phyloP scores from a whole-genome alignment of 2,329 filamentous ascomycete species.

The Fusarium sp. region DNA sequence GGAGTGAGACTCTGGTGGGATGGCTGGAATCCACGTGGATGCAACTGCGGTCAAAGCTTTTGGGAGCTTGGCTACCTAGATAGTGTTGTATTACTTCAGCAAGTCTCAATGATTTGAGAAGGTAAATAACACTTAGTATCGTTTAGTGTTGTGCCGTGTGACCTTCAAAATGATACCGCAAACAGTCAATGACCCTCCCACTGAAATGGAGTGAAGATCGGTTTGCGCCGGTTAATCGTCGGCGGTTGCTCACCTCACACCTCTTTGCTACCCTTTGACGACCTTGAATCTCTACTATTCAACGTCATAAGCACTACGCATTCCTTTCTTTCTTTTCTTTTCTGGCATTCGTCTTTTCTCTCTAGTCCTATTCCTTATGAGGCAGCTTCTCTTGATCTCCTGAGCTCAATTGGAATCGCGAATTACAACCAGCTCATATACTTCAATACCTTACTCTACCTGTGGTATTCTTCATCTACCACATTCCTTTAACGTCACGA shows the following conservation, averaged over 20 bases:
- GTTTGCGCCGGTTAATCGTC: constrained; percentile 45
- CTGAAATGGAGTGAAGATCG: background rate
- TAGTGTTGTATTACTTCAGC: background rate
- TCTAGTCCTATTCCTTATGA: background rate
- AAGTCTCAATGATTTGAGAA: background rate
- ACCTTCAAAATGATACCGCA: background rate
- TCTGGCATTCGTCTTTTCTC: background rate
- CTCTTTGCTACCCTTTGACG: constrained; percentile 26
- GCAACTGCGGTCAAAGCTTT: constrained; percentile 15
- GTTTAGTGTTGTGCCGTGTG: background rate
- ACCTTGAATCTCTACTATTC: constrained; percentile 12
- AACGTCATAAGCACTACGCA: constrained; percentile 23
- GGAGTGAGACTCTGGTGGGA: constrained; percentile 21
- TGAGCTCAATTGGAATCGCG: background rate
- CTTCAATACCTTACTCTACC: constrained; percentile 10
- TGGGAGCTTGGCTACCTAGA: background rate
- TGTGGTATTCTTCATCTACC: constrained; percentile 3
- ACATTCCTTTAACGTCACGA: background rate
- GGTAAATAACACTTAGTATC: background rate
- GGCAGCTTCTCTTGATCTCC: background rate
- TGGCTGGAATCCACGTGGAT: constrained; percentile 26
- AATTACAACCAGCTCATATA: background rate
- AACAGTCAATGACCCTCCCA: background rate
- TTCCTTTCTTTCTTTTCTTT: constrained; percentile 8
- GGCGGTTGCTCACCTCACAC: constrained; percentile 32